Base-by-base conservation (phyloP, 1,284 basidiomycete genomes). In the Malassezia arunalokei region DNA sequence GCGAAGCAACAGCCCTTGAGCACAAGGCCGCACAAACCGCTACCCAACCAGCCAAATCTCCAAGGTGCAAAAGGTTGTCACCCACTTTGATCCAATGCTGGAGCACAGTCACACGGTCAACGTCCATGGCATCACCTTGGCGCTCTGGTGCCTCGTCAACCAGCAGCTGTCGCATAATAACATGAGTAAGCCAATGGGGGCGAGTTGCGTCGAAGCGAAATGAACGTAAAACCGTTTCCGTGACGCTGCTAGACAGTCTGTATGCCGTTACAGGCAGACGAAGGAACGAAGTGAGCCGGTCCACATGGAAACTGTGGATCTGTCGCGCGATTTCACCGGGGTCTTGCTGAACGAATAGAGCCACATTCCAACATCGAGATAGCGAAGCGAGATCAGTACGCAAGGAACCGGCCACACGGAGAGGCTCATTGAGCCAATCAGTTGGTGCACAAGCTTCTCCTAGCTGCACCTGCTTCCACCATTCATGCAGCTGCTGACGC, bases 11-110 rank as follows among this genome's bases (percentile, higher is more conserved):
- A 1, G 68, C 58, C 15, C 70, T 57, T n/a, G 68, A 71, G 46
- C 69, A 71, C 32, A 73, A 43, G 4, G 66, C 69, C 7, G 62
- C 58, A 33, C 51, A 56, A 8, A 73, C 58, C 12, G 70, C 68
- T 31, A 62, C 49, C 70, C 70, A 73, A 29, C 64, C 68, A 0
- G 63, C 60, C 4, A 67, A 17, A 40, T 71, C 67, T 15, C 62
- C 59, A 5, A 60, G 46, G 3, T 48, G 56, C 27, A 62, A 56
- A 7, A 68, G 54, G 39, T 57, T 63, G 6, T 56, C 59, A n/a
- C 59, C 66, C 43, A 71, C 50, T 27, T 63, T 61, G 32, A 68
- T 65, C 70, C 70, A 73, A 37, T 71, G 70, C 28, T 62, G 58
- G 28, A 73, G 58, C 17, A 73, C 49, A 6, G 59, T 53, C 12